Evolutionary conservation across 129 eudicot species (phyloP).

Genomic region (Scalesia atractyloides): DNA sequence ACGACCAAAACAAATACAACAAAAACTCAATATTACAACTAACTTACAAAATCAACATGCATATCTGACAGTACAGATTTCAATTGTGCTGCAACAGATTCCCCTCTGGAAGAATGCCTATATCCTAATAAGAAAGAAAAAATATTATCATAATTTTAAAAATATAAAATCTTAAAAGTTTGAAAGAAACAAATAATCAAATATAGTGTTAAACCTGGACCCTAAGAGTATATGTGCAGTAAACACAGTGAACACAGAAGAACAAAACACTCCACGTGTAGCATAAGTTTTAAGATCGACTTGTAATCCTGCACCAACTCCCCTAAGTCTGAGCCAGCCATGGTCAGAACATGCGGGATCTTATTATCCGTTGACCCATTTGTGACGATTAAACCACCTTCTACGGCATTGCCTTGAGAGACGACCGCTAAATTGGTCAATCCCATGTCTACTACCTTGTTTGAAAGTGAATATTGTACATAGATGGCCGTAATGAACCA

Average conservation of each 20-base stretch:
- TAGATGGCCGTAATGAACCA: conserved; percentile 18
- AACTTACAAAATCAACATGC: too few species aligned
- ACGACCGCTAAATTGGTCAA: conserved; percentile 31
- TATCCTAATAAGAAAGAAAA: too few species aligned
- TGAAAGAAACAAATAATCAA: background rate
- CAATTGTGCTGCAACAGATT: too few species aligned
- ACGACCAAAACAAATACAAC: too few species aligned
- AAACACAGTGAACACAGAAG: conserved; percentile 82
- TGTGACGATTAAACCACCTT: conserved; percentile 20
- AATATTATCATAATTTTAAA: too few species aligned
- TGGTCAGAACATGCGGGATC: conserved; percentile 71
- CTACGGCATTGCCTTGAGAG: conserved; percentile 50
- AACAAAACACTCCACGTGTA: conserved; percentile 83
- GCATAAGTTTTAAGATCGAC: conserved; percentile 86
- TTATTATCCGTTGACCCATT: conserved; percentile 27
- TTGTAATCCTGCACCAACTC: conserved; percentile 92
- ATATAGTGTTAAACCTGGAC: conserved; percentile 61
- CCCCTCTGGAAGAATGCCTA: too few species aligned
- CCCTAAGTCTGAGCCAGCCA: conserved; percentile 89
- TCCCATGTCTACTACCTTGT: conserved; percentile 31
- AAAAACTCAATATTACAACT: too few species aligned
- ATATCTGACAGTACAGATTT: too few species aligned
- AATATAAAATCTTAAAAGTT: background rate
- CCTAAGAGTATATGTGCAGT: conserved; percentile 89
- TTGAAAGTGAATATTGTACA: conserved; percentile 16